These are phyloP conservation scores for Epichloe sp. DNA, from an alignment of 2,329 filamentous ascomycete species.

Conservation along the genomic window DNA sequence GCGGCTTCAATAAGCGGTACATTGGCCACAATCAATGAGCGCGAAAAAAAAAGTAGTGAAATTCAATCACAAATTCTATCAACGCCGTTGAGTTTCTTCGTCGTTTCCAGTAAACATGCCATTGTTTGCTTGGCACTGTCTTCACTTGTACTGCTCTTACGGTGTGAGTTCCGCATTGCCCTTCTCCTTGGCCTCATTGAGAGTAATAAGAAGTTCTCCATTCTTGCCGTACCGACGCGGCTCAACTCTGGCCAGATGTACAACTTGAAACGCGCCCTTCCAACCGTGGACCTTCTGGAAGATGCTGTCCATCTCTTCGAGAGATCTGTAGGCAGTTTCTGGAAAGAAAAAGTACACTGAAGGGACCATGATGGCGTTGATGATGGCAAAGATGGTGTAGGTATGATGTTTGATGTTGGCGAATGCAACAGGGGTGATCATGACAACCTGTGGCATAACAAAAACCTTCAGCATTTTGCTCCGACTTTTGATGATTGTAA, in stretches of 20 bases:
- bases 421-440: conserved; percentile 48
- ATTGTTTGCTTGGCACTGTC: conserved; percentile 10
- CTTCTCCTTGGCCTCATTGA: conserved; percentile 29
- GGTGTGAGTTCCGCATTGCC: conserved; percentile 16
- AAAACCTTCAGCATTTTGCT: neutral
- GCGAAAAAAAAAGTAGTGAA: too few species aligned
- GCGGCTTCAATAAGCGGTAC: too few species aligned
- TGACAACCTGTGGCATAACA: conserved; percentile 32
- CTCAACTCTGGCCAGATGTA: conserved; percentile 29
- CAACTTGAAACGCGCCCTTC: conserved; percentile 21
- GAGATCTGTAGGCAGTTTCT: conserved; percentile 48
- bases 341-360: conserved; percentile 50
- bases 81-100: conserved; percentile 20
- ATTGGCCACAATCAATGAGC: too few species aligned
- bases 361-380: conserved; percentile 48
- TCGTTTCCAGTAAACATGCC: conserved; percentile 19
- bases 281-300: conserved; percentile 42
- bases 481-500: neutral
- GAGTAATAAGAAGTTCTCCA: conserved; percentile 39
- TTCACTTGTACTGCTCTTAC: conserved; percentile 16
- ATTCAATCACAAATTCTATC: neutral
- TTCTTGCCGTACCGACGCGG: conserved; percentile 45
- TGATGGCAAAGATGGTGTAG: conserved; percentile 53
- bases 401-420: conserved; percentile 44
- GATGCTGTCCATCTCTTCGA: conserved; percentile 55